A percentile compares a stretch with the other conserved stretches of the same genome.
phyloP scores from a whole-genome alignment of 345 rosid species.

The Brassica incana region DNA sequence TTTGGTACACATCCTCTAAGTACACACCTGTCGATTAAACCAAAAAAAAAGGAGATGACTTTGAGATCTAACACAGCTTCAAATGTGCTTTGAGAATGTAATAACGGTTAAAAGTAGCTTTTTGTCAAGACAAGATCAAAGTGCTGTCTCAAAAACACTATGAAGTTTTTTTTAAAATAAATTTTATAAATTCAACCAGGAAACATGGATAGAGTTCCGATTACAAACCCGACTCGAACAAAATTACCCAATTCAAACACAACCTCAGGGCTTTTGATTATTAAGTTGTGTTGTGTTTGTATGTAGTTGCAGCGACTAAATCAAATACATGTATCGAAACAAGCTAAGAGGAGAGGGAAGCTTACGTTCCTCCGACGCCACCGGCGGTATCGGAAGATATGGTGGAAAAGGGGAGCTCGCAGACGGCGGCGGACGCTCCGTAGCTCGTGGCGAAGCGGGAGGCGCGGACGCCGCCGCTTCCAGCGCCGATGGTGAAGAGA shows the following conservation, averaged over 20 bases:
- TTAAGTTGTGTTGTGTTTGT: not conserved
- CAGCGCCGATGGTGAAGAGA: constrained; percentile 96
- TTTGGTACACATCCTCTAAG: constrained; percentile 99
- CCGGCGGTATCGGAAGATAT: constrained; percentile 90
- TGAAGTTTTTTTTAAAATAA: not conserved
- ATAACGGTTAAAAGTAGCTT: not conserved
- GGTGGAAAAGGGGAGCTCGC: constrained; percentile 92
- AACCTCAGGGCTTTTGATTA: too few species aligned
- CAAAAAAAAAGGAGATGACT: not conserved
- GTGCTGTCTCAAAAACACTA: not conserved
- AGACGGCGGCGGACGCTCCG: constrained; percentile 89
- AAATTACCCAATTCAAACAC: too few species aligned
- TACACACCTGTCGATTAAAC: constrained; percentile 58
- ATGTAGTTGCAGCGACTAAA: not conserved
- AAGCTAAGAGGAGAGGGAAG: not conserved
- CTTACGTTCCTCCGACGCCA: constrained; percentile 98
- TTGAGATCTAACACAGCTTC: not conserved
- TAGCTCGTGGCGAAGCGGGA: constrained; percentile 85
- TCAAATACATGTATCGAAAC: not conserved
- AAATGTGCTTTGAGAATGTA: not conserved
- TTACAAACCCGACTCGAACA: too few species aligned
- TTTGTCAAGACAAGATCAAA: not conserved
- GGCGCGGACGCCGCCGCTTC: constrained; percentile 96
- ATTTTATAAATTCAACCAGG: too few species aligned
- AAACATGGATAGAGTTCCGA: too few species aligned